These are phyloP conservation scores for Metschnikowia cubensis DNA, from an alignment of 805 yeast species.

Conservation along the genomic window DNA sequence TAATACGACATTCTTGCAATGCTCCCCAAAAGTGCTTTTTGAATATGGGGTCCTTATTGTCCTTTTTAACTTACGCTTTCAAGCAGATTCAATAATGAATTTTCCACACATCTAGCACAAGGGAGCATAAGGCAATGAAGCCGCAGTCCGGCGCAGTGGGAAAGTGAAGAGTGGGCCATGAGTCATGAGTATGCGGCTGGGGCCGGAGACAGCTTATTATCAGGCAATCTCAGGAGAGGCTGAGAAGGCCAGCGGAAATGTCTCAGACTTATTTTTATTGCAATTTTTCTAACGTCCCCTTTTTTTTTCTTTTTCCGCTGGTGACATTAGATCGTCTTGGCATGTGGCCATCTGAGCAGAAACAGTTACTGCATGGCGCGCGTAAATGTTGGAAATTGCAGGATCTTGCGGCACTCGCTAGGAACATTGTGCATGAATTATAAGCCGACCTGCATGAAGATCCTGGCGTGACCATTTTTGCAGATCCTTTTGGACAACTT, in stretches of 20 bases:
- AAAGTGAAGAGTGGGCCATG: neutral
- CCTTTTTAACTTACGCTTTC: no score
- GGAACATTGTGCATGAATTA: neutral
- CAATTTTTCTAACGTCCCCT: neutral
- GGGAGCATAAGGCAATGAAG: neutral
- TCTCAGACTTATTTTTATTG: neutral
- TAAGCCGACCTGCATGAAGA: slow-evolving; percentile 5
- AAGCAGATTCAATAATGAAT: no score
- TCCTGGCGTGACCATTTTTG: slow-evolving; percentile 4
- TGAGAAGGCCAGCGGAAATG: no score
- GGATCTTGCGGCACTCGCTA: slow-evolving; percentile 6
- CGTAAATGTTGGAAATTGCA: slow-evolving; percentile 1
- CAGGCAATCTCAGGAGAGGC: no score
- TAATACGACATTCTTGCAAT: neutral
- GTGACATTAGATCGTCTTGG: neutral
- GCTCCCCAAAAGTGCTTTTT: neutral
- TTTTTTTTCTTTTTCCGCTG: neutral
- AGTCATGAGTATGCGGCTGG: no score
- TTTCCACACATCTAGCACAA: neutral
- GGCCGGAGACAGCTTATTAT: no score
- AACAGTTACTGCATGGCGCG: neutral
- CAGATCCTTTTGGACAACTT: neutral
- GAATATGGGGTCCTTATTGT: neutral
- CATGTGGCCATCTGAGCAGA: neutral
- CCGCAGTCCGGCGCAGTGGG: neutral